A percentile compares a stretch with the other conserved stretches of the same genome.
Conservation (phyloP, 306 rosid genomes). For the Leucaena leucocephala region DNA sequence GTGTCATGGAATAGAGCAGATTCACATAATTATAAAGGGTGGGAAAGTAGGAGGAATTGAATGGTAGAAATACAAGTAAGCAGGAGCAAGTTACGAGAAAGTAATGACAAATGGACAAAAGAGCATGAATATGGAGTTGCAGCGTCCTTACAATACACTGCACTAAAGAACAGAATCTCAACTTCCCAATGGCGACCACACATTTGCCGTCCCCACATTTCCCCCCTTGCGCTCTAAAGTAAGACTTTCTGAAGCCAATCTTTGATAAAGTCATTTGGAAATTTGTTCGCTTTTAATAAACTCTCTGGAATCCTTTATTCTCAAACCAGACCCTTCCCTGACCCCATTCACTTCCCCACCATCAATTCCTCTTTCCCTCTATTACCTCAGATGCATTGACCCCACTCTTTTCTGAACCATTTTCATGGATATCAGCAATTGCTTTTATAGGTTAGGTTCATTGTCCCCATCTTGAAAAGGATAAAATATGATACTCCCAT, state of each 20-base stretch:
- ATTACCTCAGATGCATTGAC: not conserved
- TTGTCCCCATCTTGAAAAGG: not conserved
- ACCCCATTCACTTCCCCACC: not conserved
- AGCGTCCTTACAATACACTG: not conserved
- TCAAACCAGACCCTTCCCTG: not conserved
- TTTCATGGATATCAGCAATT: not conserved
- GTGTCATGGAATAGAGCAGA: not conserved
- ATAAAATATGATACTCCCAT: too few relatives aligned
- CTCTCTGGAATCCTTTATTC: not conserved
- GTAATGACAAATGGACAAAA: too few relatives aligned
- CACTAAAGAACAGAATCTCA: too few relatives aligned
- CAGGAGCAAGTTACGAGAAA: not conserved
- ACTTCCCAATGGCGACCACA: not conserved
- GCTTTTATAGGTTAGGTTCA: not conserved
- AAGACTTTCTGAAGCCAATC: not conserved
- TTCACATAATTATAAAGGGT: not conserved
- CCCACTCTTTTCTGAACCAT: not conserved
- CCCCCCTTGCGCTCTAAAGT: too few relatives aligned
- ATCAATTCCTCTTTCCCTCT: not conserved
- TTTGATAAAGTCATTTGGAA: not conserved
- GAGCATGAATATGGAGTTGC: not conserved
- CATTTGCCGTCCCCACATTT: not conserved
- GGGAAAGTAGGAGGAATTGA: not conserved
- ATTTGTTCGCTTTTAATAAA: not conserved
- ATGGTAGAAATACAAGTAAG: not conserved